A percentile compares a stretch with the other conserved stretches of the same genome.
These are phyloP conservation scores for Mortierella sp. DNA, from an alignment of 371 early-diverging fungal species.

Conservation along the genomic window DNA sequence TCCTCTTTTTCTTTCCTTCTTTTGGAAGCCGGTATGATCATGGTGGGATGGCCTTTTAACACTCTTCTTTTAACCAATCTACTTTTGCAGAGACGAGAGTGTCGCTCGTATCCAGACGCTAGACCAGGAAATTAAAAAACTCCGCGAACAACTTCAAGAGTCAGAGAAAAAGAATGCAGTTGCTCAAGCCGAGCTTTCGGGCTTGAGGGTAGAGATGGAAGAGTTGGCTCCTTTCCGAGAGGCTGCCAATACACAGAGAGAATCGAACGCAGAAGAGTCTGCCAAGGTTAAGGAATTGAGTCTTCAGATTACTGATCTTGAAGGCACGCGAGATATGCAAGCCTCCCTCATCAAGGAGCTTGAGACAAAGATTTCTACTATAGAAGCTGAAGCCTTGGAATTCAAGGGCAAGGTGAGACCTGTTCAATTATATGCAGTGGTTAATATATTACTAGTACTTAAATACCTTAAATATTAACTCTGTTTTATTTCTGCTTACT, in stretches of 20 bases:
- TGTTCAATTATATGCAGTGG: not conserved
- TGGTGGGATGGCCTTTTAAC: not conserved
- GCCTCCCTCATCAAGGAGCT: conserved; percentile 51
- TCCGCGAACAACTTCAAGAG: conserved; percentile 35
- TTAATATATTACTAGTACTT: not conserved
- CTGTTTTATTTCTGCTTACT: not conserved
- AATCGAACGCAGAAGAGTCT: conserved; percentile 32
- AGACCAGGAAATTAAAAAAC: conserved; percentile 47
- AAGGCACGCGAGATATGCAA: conserved; percentile 48
- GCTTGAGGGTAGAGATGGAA: conserved; percentile 31
- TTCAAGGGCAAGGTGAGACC: conserved; percentile 54
- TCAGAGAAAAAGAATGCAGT: conserved; percentile 22
- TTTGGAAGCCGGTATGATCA: not conserved
- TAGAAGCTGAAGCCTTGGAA: conserved; percentile 48
- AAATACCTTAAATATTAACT: not conserved
- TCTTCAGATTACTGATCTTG: conserved; percentile 39
- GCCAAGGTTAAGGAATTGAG: conserved; percentile 42
- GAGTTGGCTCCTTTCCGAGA: conserved; percentile 46
- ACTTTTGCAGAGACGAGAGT: conserved; percentile 40
- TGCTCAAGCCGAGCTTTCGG: conserved; percentile 26
- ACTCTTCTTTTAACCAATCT: not conserved
- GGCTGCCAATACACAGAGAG: conserved; percentile 33
- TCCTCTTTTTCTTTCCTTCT: too few relatives aligned
- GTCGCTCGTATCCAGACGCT: conserved; percentile 42
- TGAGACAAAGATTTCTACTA: conserved; percentile 46